Conservation (phyloP, 2,329 filamentous ascomycete species). For the Parascedosporium putredinis region DNA sequence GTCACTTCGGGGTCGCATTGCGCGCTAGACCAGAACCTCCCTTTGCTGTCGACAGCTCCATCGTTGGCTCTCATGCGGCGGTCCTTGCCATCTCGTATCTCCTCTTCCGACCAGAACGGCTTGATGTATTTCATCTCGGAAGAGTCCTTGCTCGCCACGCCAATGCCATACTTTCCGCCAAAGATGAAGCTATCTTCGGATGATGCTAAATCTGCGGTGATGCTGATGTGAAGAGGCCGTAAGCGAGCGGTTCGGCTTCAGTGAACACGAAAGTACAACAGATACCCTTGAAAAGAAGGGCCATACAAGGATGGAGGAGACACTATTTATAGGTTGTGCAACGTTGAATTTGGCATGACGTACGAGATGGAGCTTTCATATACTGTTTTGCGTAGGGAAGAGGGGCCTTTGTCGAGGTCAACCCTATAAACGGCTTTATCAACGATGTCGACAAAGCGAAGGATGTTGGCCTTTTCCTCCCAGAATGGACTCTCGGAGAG, state of each 20-base stretch:
- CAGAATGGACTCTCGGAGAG: conserved; percentile 12
- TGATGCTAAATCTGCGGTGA: conserved; percentile 11
- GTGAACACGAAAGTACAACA: too few species aligned
- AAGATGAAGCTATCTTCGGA: conserved; percentile 12
- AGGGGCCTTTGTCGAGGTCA: conserved; percentile 10
- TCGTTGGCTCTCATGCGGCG: conserved; percentile 13
- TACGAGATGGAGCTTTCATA: conserved; percentile 13
- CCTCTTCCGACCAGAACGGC: conserved; percentile 11
- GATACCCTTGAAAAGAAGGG: too few species aligned
- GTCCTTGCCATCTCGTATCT: conserved; percentile 9
- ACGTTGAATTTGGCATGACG: not conserved
- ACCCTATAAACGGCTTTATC: conserved; percentile 11
- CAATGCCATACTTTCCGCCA: conserved; percentile 13
- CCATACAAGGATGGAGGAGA: too few species aligned
- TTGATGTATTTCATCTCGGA: conserved; percentile 4
- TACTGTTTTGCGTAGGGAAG: conserved; percentile 9
- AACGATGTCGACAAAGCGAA: conserved; percentile 14
- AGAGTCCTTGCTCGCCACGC: conserved; percentile 10
- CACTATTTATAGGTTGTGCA: not conserved
- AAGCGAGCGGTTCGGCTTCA: too few species aligned
- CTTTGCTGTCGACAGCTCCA: conserved; percentile 12
- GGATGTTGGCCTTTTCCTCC: conserved; percentile 12
- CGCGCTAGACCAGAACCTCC: conserved; percentile 12
- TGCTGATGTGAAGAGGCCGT: too few species aligned
- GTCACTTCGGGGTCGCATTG: conserved; percentile 12